These are phyloP conservation scores for Quercus agrifolia DNA, from an alignment of 306 rosid genomes.

Conservation along the genomic window DNA sequence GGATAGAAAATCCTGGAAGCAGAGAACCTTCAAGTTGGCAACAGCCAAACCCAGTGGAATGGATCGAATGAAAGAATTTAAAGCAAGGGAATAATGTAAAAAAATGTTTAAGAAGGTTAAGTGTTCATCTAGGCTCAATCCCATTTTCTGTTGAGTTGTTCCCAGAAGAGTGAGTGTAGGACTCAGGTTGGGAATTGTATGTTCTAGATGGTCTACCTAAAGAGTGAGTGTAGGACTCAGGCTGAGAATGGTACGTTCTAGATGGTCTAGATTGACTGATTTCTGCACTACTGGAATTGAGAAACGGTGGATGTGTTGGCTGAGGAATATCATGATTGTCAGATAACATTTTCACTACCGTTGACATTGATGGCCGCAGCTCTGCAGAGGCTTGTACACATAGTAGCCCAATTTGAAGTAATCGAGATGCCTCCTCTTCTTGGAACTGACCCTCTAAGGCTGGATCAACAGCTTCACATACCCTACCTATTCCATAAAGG, in stretches of 20 bases:
- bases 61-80: not conserved
- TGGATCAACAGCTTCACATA: slow-evolving; percentile 37
- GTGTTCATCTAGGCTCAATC: slow-evolving; percentile 40
- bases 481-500: slow-evolving; percentile 30
- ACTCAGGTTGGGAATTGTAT: slow-evolving; percentile 6
- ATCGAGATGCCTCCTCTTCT: slow-evolving; percentile 32
- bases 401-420: slow-evolving; percentile 48
- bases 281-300: slow-evolving; percentile 22
- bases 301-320: slow-evolving; percentile 52
- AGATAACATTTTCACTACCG: slow-evolving; percentile 38
- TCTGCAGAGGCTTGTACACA: slow-evolving; percentile 56
- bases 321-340: slow-evolving; percentile 30
- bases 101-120: not conserved
- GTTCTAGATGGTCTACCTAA: slow-evolving; percentile 13
- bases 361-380: slow-evolving; percentile 47
- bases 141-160: slow-evolving; percentile 34
- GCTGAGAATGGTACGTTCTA: not conserved
- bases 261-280: not conserved
- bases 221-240: slow-evolving; percentile 16
- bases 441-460: slow-evolving; percentile 25
- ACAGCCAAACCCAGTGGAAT: not conserved
- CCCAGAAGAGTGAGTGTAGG: slow-evolving; percentile 26
- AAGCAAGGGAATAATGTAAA: not conserved
- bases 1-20: not conserved
- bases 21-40: not conserved